These are phyloP conservation scores for Iris macrosiphon DNA, from an alignment of 106 monocot genomes.

Conservation along the genomic window DNA sequence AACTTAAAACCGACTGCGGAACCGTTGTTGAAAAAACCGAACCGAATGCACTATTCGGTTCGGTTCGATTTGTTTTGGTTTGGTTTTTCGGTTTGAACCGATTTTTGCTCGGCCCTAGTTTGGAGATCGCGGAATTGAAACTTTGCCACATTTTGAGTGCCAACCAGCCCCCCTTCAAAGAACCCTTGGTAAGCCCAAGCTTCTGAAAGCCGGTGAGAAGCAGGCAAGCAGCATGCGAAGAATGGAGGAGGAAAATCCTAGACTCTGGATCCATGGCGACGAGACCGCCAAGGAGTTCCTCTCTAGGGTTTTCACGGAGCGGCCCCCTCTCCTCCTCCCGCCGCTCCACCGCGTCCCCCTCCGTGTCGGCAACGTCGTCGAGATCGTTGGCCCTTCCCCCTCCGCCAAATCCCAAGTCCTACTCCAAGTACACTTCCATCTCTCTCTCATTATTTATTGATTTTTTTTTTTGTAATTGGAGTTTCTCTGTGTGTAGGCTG, in stretches of 20 bases:
- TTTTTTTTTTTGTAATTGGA: not conserved
- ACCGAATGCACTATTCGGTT: too few relatives aligned
- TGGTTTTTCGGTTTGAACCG: too few relatives aligned
- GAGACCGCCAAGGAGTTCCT: slow-evolving; percentile 55
- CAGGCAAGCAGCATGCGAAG: not conserved
- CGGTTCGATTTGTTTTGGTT: too few relatives aligned
- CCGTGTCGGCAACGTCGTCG: slow-evolving; percentile 74
- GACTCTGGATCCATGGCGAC: slow-evolving; percentile 45
- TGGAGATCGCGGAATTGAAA: too few relatives aligned
- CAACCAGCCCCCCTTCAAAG: too few relatives aligned
- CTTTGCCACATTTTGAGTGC: too few relatives aligned
- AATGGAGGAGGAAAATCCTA: slow-evolving; percentile 24
- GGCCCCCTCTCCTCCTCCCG: slow-evolving; percentile 58
- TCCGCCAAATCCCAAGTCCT: slow-evolving; percentile 81
- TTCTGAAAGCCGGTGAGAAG: too few relatives aligned
- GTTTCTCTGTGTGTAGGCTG: slow-evolving; percentile 30
- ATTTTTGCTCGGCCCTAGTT: too few relatives aligned
- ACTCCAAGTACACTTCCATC: slow-evolving; percentile 32
- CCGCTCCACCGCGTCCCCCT: slow-evolving; percentile 83
- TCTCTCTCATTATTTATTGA: not conserved
- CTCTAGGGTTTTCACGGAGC: slow-evolving; percentile 27
- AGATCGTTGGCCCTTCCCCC: slow-evolving; percentile 84
- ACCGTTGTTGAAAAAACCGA: too few relatives aligned
- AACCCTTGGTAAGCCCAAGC: too few relatives aligned
- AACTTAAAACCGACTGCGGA: too few relatives aligned